These are phyloP conservation scores for Alternaria consortialis DNA, from an alignment of 2,329 filamentous ascomycete genomes.

Conservation along the genomic window DNA sequence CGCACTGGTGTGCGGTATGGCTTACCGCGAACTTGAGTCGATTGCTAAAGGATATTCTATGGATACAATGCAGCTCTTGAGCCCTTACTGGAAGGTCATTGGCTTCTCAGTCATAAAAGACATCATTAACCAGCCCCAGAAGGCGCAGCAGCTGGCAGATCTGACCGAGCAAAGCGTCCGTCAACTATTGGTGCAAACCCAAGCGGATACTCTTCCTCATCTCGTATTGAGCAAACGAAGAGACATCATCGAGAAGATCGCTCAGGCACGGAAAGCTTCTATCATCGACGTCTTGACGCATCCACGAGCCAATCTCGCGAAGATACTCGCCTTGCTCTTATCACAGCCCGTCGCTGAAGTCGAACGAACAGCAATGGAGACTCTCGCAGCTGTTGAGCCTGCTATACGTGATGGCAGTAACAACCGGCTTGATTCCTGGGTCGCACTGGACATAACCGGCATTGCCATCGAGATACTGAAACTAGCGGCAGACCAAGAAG, in stretches of 20 bases:
- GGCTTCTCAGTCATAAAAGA: conserved; percentile 86
- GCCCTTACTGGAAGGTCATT: conserved; percentile 88
- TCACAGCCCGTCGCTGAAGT: conserved; percentile 70
- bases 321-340: conserved; percentile 67
- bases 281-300: conserved; percentile 70
- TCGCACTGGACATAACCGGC: conserved; percentile 77
- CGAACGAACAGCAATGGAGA: conserved; percentile 72
- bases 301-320: conserved; percentile 64
- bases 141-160: conserved; percentile 81
- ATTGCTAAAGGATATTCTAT: conserved; percentile 72
- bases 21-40: conserved; percentile 82
- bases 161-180: conserved; percentile 78
- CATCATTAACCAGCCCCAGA: conserved; percentile 80
- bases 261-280: conserved; percentile 68
- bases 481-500: conserved; percentile 73
- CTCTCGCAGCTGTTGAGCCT: conserved; percentile 73
- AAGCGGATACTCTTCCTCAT: conserved; percentile 84
- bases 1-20: conserved; percentile 78
- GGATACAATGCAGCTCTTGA: conserved; percentile 74
- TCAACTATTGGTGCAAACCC: conserved; percentile 77
- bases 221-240: conserved; percentile 80
- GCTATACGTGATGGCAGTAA: conserved; percentile 69
- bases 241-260: conserved; percentile 83
- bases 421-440: conserved; percentile 70
- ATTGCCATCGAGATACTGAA: conserved; percentile 86